Evolutionary conservation across 2,329 filamentous ascomycete species (phyloP).

Genomic region (Thielaviopsis euricoi): DNA sequence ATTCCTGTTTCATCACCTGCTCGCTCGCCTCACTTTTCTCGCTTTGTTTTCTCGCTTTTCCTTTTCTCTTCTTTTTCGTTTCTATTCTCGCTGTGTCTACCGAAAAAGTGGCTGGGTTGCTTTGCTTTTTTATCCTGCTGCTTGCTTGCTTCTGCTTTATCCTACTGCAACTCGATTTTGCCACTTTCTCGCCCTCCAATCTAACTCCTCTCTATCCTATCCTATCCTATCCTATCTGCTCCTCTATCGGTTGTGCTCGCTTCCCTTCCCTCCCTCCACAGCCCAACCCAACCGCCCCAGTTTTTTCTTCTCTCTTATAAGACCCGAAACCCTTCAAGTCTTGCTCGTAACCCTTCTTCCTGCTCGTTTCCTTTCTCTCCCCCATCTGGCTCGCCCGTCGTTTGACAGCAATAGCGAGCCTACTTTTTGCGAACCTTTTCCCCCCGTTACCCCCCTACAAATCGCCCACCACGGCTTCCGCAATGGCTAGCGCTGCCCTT

Average conservation of each 20-base stretch:
- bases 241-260: too few relatives aligned
- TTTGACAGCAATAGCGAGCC: not conserved
- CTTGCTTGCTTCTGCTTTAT: not conserved
- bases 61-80: not conserved
- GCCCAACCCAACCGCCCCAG: not conserved
- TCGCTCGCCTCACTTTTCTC: not conserved
- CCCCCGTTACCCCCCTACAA: not conserved
- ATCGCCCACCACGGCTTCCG: conserved; percentile 8
- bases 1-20: too few relatives aligned
- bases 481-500: conserved; percentile 11
- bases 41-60: not conserved
- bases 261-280: not conserved
- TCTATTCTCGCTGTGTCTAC: too few relatives aligned
- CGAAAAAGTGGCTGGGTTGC: not conserved
- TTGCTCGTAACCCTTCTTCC: not conserved
- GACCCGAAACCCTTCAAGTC: not conserved
- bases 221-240: too few relatives aligned
- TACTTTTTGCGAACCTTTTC: not conserved
- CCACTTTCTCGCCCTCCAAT: too few relatives aligned
- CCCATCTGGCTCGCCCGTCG: not conserved
- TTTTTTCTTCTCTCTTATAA: not conserved
- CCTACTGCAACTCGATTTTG: too few relatives aligned
- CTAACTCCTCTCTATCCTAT: too few relatives aligned
- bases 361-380: not conserved
- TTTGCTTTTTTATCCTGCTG: not conserved